Percentiles rank a stretch among this genome's conserved stretches.
Conservation (phyloP, 2,329 filamentous ascomycete species). For the Cryphonectria carpinicola region DNA sequence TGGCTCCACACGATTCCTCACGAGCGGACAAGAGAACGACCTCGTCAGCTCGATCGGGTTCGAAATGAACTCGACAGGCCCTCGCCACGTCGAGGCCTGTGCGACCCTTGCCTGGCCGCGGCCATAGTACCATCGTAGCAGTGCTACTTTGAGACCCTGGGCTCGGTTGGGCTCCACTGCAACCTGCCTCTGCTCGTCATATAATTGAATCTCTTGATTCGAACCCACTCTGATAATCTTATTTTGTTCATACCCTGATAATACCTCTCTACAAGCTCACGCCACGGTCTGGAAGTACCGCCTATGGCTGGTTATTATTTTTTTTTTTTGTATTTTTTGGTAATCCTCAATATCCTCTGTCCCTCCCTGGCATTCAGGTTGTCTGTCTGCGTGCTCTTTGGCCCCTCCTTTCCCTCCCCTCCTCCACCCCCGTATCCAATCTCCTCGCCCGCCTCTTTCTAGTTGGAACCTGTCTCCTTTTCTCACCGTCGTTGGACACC, state of each 20-base stretch:
- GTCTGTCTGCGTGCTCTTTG: background rate
- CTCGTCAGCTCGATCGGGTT: background rate
- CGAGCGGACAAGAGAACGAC: background rate
- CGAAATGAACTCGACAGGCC: background rate
- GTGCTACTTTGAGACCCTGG: background rate
- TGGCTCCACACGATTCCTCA: background rate
- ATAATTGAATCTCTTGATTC: slow-evolving; percentile 6
- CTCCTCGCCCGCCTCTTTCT: background rate
- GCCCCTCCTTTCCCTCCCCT: background rate
- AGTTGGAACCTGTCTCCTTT: background rate
- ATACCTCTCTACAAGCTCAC: background rate
- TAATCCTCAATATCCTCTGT: slow-evolving; percentile 1
- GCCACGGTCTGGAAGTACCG: background rate
- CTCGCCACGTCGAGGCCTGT: slow-evolving; percentile 7
- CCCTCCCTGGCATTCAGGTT: background rate
- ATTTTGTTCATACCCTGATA: background rate
- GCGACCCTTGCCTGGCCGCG: background rate
- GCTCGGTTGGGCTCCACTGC: slow-evolving; percentile 1
- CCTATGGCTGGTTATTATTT: too few relatives aligned
- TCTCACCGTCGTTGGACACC: background rate
- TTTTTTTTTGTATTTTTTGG: background rate
- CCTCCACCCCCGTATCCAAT: background rate
- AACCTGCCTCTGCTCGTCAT: slow-evolving; percentile 5
- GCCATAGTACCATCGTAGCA: background rate
- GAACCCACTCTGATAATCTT: slow-evolving; percentile 13